Base-by-base conservation (phyloP, 202 grass and related monocot genomes). In the Schoenoplectus tabernaemontani region DNA sequence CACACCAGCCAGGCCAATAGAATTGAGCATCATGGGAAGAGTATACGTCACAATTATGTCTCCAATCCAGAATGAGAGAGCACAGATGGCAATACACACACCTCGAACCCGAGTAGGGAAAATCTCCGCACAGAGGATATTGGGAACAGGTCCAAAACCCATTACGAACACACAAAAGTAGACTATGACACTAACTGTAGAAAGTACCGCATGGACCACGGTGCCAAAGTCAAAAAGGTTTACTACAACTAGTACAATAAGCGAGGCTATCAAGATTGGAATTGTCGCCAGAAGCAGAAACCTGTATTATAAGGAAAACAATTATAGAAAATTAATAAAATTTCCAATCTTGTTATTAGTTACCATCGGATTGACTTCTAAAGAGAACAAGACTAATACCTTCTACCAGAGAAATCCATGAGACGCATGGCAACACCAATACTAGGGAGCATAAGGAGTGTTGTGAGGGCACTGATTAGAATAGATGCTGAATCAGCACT, bases 131-230 rank as follows among this genome's bases (percentile, higher is more conserved):
- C 88, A 89, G 15, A 94, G 80, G 28, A 94, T 89, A 54, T 94
- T 94, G 3, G 87, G 89, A 3, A 91, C 67, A 4, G 89, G 92
- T 0, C 89, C 92, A 20, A 95, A 91, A 44, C 89, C 89, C 83
- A 87, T 89, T 6, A 89, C 87, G 19, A 95, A 95, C 59, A 79
- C 78, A 76, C 89, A 88, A 39, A 95, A 83, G 38, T 91, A 95
- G 20, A 81, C n/a, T 1, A 82, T 58, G 24, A 95, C 87, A 15
- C 85, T 86, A 1, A 84, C 30, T 9, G 81, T 96, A 15, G 89
- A 91, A 46, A 91, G 61, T 22, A 78, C 38, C 0, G 85, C 89
- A 62, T 86, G 85, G 4, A 85, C 41, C 24, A 84, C 22, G 6
- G 41, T 81, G 6, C 78, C 68, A 9, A 89, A 42, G 46, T 71